Conservation (phyloP, 2,329 filamentous ascomycete species). For the Arthrobotrys conoides region DNA sequence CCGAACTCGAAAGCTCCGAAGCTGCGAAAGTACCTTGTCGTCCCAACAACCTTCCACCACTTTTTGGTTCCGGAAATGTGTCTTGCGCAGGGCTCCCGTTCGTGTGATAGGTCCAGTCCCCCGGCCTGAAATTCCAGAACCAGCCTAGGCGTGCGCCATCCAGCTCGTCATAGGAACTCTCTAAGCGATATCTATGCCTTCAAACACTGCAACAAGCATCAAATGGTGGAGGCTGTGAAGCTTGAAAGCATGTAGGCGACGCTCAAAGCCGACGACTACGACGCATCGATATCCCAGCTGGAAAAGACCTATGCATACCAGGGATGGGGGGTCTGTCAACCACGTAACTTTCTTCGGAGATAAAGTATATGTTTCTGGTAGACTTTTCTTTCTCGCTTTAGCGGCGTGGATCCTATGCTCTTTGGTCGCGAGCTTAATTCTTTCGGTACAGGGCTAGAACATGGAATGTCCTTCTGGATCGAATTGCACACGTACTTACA, state of each 20-base stretch:
- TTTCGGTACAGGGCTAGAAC: constrained; percentile 33
- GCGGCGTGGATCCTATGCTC: constrained; percentile 18
- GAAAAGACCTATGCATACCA: neutral
- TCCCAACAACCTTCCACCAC: constrained; percentile 1
- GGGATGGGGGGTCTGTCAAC: constrained; percentile 9
- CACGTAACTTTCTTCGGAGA: constrained; percentile 35
- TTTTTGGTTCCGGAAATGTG: constrained; percentile 33
- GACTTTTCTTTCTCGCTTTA: neutral
- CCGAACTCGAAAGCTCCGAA: constrained; percentile 13
- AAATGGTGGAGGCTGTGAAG: constrained; percentile 59
- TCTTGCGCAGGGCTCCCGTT: constrained; percentile 13
- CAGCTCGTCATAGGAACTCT: constrained; percentile 24
- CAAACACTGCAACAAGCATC: constrained; percentile 13
- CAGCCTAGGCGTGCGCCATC: constrained; percentile 24
- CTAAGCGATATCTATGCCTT: constrained; percentile 25
- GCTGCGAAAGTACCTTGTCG: constrained; percentile 15
- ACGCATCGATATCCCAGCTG: constrained; percentile 20
- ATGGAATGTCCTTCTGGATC: constrained; percentile 13
- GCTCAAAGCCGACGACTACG: constrained; percentile 26
- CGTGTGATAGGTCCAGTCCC: constrained; percentile 16
- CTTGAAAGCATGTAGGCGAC: constrained; percentile 7
- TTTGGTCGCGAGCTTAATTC: constrained; percentile 34
- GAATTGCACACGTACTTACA: constrained; percentile 3
- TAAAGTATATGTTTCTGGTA: constrained; percentile 2
- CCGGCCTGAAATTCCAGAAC: constrained; percentile 26